Evolutionary conservation across 1,284 basidiomycete genomes (phyloP).

Genomic region (Tilletia indica): DNA sequence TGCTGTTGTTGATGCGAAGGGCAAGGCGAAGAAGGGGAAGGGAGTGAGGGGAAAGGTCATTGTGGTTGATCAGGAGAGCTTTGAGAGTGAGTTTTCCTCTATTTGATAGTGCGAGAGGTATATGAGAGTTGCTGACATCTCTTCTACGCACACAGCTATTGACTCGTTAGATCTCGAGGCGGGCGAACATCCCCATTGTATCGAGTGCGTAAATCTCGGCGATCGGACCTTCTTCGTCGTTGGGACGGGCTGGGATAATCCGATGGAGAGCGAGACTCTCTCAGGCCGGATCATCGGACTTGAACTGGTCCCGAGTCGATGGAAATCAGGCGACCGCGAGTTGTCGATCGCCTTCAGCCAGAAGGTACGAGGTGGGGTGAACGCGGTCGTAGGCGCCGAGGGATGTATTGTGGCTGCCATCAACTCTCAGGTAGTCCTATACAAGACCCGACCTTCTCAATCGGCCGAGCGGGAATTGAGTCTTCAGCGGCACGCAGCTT

Average conservation of each 20-base stretch:
- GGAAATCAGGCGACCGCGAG: conserved; percentile 3
- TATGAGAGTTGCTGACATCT: background rate
- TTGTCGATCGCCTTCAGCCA: conserved; percentile 24
- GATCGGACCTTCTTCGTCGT: conserved; percentile 34
- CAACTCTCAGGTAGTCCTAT: conserved; percentile 46
- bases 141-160: conserved; percentile 17
- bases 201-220: conserved; percentile 26
- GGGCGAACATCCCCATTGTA: conserved; percentile 46
- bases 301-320: conserved; percentile 20
- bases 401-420: conserved; percentile 40
- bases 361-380: conserved; percentile 45
- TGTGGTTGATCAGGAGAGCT: background rate
- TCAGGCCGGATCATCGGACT: conserved; percentile 38
- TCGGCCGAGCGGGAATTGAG: conserved; percentile 2
- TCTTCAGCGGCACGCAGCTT: conserved; percentile 33
- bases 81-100: background rate
- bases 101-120: background rate
- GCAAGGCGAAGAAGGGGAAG: background rate
- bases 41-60: background rate
- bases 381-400: conserved; percentile 33
- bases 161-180: conserved; percentile 33
- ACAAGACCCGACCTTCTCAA: conserved; percentile 25
- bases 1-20: conserved; percentile 9
- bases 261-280: conserved; percentile 31
- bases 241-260: conserved; percentile 40